Evolutionary conservation across 495 filamentous ascomycete species (phyloP), one percentile per base, ranked within the genome.

Genomic region (Geopyxis carbonaria): DNA sequence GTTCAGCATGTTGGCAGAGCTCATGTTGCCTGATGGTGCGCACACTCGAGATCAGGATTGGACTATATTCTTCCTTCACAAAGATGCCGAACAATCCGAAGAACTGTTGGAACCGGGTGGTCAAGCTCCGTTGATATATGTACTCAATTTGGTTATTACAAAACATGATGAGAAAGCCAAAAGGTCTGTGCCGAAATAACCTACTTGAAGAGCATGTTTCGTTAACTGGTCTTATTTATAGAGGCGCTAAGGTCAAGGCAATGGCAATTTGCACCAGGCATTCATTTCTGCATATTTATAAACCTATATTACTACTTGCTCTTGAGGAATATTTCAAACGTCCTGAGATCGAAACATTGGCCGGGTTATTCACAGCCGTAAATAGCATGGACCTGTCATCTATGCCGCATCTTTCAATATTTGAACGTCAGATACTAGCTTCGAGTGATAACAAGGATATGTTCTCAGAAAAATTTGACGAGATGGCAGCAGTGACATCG

Each of bases 201-300:
- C 11, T 15, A 11, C 18, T 22, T 44, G 22, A 36, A 40, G 20
- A 37, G 50, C 21, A 56, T 31, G 22, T 7, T 10, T 23, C 11
- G 42, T 33, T 43, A 24, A 11, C 19, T 2, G 11, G 37, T 22
- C n/a, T 40, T 34, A 31, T n/a, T n/a, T 47, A 22, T 40, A 80
- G 86, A 69, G 89, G 89, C 40, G 91, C 89, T 2, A 75, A 93
- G 21, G 86, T 94, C 21, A 97, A 94, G 60, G 85, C 89, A 2
- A 97, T 97, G 89, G 89, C 89, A n/a, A 94, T 97, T 47, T 97
- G 89, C 61, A 97, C 89, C 3, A 66, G 87, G 32, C 89, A 97
- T 63, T 85, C 89, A n/a, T 97, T 97, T 56, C 67, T 97, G 36
- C 87, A 97, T 59, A 95, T 97, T 41, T 97, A 95, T 61, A 97